Base-by-base conservation (phyloP, 2,329 filamentous ascomycete species). In the Endothia cerciana region DNA sequence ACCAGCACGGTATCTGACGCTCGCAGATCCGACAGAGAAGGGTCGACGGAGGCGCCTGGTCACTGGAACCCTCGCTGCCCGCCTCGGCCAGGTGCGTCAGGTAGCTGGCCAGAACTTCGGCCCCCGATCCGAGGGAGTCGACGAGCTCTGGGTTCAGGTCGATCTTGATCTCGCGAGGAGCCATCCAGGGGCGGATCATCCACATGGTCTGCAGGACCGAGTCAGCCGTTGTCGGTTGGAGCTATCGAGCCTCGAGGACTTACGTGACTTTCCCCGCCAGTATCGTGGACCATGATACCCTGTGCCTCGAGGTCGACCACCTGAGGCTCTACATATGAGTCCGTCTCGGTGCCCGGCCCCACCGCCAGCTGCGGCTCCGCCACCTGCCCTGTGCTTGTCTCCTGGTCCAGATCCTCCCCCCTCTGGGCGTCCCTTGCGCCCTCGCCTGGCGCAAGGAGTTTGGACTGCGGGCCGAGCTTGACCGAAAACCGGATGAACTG, bases 281-380 rank as follows among this genome's bases (percentile, higher is more conserved):
- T 92, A 76, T 98, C 94, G 76, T 97, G 98, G 7, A 98, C 93
- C 91, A 98, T 97, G 74, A 99, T 99, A 28, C 95, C 95, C 78
- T 99, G 95, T 7, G 92, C 96, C 79, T 99, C 96, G 67, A 99
- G 85, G 69, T 93, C 90, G 67, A 97, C 83, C 47, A 87, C 83
- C 65, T 84, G 79, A 62, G 84, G 78, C n/a, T 80, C 77, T 19
- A 57, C 60, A 22, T 79, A 74, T 36, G 77, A 74, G 63, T 80
- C 75, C 33, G 79, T 73, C 60, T 75, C 73, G 55, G 75, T 72
- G 55, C 81, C 78, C 66, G 78, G 74, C 17, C 80, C 71, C 43
- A 74, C 74, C 30, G 82, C 79, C 47, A 40, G 30, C 15, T 47
- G 17, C 33, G 13, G 19, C n/a, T 49, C 38, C 3, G 61, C 8